These are phyloP conservation scores for Pythium guiyangense DNA, from an alignment of 352 stramenopile species.

Conservation along the genomic window DNA sequence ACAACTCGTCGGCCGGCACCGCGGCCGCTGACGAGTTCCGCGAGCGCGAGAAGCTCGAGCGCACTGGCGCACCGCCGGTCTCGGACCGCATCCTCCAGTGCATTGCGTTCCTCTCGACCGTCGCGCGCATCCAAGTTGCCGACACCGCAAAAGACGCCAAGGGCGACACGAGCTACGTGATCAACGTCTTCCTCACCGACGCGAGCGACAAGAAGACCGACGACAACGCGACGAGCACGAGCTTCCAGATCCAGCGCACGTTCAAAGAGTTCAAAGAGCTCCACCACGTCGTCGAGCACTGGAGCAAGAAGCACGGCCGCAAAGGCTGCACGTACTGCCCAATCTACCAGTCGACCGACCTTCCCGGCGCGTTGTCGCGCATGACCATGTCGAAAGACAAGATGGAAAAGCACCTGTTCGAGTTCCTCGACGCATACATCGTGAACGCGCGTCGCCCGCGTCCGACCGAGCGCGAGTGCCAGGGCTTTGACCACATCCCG, in stretches of 20 bases:
- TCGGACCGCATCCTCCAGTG: conserved; percentile 9
- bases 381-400: conserved; percentile 4
- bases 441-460: conserved; percentile 5
- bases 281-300: conserved; percentile 3
- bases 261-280: conserved; percentile 11
- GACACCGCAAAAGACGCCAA: conserved; percentile 8
- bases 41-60: neutral
- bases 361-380: conserved; percentile 2
- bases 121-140: conserved; percentile 4
- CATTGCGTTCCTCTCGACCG: conserved; percentile 8
- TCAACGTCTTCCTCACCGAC: conserved; percentile 1
- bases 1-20: neutral
- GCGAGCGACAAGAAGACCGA: neutral
- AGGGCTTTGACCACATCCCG: conserved; percentile 13
- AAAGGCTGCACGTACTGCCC: conserved; percentile 4
- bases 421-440: conserved; percentile 1
- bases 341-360: neutral
- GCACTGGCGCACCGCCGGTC: neutral
- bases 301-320: conserved; percentile 1
- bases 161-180: conserved; percentile 4
- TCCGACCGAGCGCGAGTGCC: conserved; percentile 1
- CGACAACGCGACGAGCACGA: neutral
- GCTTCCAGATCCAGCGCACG: conserved; percentile 13
- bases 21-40: neutral
- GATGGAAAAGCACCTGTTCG: neutral